Evolutionary conservation across 306 rosid genomes (phyloP).

Genomic region (Fagus sylvatica): DNA sequence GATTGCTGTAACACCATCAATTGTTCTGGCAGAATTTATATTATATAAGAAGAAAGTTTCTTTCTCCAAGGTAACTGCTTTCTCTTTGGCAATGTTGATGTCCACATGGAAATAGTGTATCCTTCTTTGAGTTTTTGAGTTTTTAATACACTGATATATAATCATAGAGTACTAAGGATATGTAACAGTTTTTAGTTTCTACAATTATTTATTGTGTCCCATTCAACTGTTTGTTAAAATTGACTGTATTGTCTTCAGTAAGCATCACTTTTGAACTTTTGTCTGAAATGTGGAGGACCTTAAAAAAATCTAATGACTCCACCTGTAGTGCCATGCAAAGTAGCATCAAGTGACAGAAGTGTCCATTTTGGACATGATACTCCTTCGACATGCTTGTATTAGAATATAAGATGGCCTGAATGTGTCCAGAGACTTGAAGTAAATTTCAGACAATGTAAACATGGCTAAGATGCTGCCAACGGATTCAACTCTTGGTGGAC

Average conservation of each 20-base stretch:
- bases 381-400: not conserved
- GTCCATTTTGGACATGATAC: not conserved
- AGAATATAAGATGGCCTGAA: not conserved
- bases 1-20: constrained; percentile 82
- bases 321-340: not conserved
- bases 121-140: not conserved
- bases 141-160: not conserved
- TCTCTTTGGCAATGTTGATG: constrained; percentile 5
- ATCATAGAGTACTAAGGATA: not conserved
- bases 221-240: not conserved
- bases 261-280: not conserved
- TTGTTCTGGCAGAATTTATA: constrained; percentile 74
- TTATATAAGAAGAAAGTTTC: constrained; percentile 66
- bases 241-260: not conserved
- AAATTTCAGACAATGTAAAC: not conserved
- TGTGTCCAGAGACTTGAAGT: not conserved
- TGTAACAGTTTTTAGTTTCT: not conserved
- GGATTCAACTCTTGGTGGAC: not conserved
- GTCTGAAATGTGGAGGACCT: not conserved
- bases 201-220: not conserved
- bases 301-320: not conserved
- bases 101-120: not conserved
- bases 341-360: not conserved
- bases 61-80: constrained; percentile 49
- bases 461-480: not conserved